These are phyloP conservation scores for Parsonsia alboflavescens DNA, from an alignment of 257 asterid species.

Conservation along the genomic window DNA sequence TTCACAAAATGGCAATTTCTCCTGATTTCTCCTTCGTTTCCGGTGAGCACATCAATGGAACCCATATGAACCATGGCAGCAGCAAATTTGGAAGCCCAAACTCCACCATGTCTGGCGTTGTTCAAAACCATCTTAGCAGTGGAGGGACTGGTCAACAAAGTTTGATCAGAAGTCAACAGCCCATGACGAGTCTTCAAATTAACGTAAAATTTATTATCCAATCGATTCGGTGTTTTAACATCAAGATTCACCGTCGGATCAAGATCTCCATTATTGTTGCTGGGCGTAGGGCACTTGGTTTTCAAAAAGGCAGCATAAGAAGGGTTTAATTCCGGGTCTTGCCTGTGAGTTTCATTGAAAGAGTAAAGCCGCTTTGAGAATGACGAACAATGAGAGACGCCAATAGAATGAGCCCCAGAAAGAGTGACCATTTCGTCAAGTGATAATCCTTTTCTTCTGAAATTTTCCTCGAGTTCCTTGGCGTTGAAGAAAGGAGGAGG, in stretches of 20 bases:
- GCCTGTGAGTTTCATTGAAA: conserved; percentile 10
- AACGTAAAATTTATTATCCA: conserved; percentile 48
- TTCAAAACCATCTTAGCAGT: conserved; percentile 34
- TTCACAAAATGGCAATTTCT: conserved; percentile 38
- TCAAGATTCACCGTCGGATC: conserved; percentile 34
- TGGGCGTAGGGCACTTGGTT: conserved; percentile 42
- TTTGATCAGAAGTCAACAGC: conserved; percentile 45
- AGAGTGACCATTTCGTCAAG: conserved; percentile 70
- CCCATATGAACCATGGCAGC: conserved; percentile 73
- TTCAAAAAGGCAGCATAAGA: conserved; percentile 29
- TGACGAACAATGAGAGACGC: conserved; percentile 35
- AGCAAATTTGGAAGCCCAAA: conserved; percentile 47
- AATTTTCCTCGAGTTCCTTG: conserved; percentile 32
- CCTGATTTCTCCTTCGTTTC: conserved; percentile 49
- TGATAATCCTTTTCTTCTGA: conserved; percentile 45
- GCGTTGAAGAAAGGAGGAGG: conserved; percentile 51
- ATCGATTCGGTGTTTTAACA: conserved; percentile 21
- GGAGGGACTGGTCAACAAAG: conserved; percentile 28
- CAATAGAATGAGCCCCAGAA: conserved; percentile 64
- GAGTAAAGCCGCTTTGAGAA: conserved; percentile 42
- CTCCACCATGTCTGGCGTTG: conserved; percentile 25
- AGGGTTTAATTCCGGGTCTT: conserved; percentile 36
- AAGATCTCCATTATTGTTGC: conserved; percentile 4
- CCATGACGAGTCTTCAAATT: conserved; percentile 32
- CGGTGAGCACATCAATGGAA: conserved; percentile 43